Percentiles rank a stretch among this genome's conserved stretches.
These are phyloP conservation scores for Epichloe coenophiala DNA, from an alignment of 2,329 filamentous ascomycete species.

Conservation along the genomic window DNA sequence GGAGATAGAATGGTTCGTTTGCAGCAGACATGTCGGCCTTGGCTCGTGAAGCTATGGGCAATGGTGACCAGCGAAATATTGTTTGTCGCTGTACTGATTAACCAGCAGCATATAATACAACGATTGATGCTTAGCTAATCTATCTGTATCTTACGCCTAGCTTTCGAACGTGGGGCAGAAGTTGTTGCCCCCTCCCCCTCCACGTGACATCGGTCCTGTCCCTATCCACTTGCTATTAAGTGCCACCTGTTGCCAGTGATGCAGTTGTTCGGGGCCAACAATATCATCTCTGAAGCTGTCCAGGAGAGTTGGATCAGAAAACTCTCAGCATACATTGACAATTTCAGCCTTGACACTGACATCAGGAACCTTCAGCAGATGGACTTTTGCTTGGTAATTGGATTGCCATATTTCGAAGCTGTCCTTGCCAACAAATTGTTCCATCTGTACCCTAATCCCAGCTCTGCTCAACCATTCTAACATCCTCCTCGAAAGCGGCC, in stretches of 20 bases:
- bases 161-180: neutral
- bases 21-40: conserved; percentile 40
- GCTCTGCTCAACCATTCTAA: neutral
- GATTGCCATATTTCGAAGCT: neutral
- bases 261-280: neutral
- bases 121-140: neutral
- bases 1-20: conserved; percentile 82
- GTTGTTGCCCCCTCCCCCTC: neutral
- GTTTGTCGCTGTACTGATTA: neutral
- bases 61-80: neutral
- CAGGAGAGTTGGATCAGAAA: conserved; percentile 9
- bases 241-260: conserved; percentile 5
- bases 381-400: neutral
- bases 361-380: neutral
- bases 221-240: conserved; percentile 1
- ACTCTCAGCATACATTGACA: conserved; percentile 16
- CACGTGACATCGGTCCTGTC: conserved; percentile 3
- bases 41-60: neutral
- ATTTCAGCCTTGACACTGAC: conserved; percentile 15
- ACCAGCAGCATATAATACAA: neutral
- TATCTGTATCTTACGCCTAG: neutral
- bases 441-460: neutral
- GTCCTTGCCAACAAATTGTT: neutral
- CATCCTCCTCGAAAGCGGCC: neutral
- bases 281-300: conserved; percentile 10